These are phyloP conservation scores for Yamagishiella unicocca DNA, from an alignment of 139 green algal species.

Conservation along the genomic window DNA sequence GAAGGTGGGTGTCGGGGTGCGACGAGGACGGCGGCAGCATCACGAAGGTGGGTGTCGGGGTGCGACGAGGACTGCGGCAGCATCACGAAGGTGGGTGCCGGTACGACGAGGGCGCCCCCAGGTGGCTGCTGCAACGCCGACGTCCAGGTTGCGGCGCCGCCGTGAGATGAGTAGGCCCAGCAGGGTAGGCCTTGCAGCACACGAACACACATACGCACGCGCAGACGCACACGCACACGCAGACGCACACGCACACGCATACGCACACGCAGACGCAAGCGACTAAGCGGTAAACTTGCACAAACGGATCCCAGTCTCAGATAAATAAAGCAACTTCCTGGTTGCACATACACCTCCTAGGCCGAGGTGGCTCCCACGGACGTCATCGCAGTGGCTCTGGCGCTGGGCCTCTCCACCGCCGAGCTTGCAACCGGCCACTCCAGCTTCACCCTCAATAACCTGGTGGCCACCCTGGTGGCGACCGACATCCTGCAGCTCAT, in stretches of 20 bases:
- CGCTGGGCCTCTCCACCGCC: conserved; percentile 61
- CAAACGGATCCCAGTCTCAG: no score
- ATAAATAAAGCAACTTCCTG: no score
- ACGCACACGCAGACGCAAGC: no score
- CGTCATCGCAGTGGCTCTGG: conserved; percentile 55
- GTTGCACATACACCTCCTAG: not conserved
- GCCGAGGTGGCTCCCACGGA: conserved; percentile 55
- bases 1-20: conserved; percentile 1
- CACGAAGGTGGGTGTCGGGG: conserved; percentile 20
- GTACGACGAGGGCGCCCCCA: conserved; percentile 59
- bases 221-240: no score
- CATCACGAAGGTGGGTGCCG: conserved; percentile 41
- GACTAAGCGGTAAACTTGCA: no score
- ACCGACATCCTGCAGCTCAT: conserved; percentile 71
- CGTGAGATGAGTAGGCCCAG: no score
- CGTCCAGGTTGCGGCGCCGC: no score
- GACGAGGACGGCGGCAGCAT: conserved; percentile 66
- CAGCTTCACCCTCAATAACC: conserved; percentile 90
- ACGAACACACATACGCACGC: no score
- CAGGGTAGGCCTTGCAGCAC: no score
- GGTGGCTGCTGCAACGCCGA: not conserved
- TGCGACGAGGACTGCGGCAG: conserved; percentile 65
- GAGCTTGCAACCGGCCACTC: conserved; percentile 70
- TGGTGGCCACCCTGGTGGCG: conserved; percentile 68
- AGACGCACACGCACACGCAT: no score